A percentile compares a stretch with the other conserved stretches of the same genome.
Conservation (phyloP, 177 flowering plant genomes). For the Vitis hybrid region DNA sequence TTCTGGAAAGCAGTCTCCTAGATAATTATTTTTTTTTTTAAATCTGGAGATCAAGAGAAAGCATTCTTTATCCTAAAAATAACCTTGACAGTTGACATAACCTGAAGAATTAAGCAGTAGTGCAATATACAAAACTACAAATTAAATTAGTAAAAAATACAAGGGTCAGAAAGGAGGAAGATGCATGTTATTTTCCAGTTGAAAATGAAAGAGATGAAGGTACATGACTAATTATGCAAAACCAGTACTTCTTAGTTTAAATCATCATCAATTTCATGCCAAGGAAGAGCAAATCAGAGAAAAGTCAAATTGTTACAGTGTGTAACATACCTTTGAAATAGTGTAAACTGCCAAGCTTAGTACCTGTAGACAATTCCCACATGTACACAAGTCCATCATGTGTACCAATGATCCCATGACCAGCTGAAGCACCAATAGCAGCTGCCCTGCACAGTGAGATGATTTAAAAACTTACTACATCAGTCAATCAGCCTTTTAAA, state of each 20-base stretch:
- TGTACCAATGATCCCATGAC: conserved; percentile 72
- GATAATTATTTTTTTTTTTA: too few species aligned
- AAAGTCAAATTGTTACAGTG: not conserved
- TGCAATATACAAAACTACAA: too few species aligned
- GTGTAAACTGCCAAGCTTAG: conserved; percentile 49
- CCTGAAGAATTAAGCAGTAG: too few species aligned
- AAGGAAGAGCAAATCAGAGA: conserved; percentile 6
- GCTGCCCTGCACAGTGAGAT: conserved; percentile 51
- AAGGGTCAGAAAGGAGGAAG: not conserved
- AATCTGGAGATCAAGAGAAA: not conserved
- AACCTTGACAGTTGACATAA: not conserved
- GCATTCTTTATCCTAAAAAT: not conserved
- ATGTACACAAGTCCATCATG: conserved; percentile 65
- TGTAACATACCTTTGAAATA: conserved; percentile 52
- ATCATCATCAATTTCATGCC: not conserved
- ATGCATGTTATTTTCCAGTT: not conserved
- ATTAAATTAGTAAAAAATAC: too few species aligned
- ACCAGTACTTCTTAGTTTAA: not conserved
- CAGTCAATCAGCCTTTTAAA: not conserved
- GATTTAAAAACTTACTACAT: not conserved
- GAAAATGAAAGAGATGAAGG: not conserved
- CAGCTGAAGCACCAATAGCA: conserved; percentile 48
- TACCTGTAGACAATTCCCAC: conserved; percentile 83
- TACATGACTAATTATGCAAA: not conserved
- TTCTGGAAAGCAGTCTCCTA: not conserved